Conservation (phyloP, 441 rosid species). For the Cnidoscolus chayamansa region DNA sequence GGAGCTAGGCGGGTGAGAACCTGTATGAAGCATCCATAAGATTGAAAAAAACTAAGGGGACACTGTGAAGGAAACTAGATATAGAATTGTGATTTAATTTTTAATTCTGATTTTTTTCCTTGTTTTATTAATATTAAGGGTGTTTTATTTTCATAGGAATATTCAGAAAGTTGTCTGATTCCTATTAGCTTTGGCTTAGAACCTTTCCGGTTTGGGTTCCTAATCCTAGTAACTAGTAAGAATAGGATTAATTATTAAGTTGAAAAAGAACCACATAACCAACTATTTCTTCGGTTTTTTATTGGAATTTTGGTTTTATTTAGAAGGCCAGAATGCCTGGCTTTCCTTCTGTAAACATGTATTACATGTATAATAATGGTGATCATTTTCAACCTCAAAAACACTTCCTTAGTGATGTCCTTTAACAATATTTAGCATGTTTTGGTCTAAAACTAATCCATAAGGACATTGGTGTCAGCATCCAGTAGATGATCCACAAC, state of each 20-base stretch:
- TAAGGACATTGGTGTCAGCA: background rate
- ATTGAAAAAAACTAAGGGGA: no score
- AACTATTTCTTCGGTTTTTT: background rate
- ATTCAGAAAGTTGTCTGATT: background rate
- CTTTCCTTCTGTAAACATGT: background rate
- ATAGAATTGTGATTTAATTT: background rate
- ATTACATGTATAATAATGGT: background rate
- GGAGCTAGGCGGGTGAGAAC: slow-evolving; percentile 91
- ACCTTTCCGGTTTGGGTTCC: background rate
- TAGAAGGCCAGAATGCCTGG: background rate
- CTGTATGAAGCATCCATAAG: slow-evolving; percentile 33
- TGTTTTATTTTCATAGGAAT: background rate
- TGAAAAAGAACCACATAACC: background rate
- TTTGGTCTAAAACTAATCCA: background rate
- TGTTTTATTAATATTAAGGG: background rate
- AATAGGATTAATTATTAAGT: background rate
- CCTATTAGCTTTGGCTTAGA: background rate
- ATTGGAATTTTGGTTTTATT: background rate
- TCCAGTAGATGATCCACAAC: background rate
- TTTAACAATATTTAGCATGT: background rate
- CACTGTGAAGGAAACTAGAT: background rate
- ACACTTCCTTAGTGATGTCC: background rate
- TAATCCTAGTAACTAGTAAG: background rate
- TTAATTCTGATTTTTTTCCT: background rate
- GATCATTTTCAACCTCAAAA: background rate